phyloP scores from a whole-genome alignment of 148 eudicot species.

The Chenopodium album region DNA sequence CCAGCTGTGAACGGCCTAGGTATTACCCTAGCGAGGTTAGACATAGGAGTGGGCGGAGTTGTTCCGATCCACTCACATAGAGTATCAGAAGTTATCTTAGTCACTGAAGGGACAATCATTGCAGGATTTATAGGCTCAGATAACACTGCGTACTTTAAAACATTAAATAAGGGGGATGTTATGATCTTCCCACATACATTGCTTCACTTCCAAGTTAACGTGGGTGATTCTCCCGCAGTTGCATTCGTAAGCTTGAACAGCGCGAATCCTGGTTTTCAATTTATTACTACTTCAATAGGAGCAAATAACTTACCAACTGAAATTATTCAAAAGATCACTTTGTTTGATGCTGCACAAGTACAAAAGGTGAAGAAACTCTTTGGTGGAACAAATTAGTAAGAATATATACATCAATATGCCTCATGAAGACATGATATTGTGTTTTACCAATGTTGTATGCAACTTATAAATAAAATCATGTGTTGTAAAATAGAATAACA shows the following conservation, averaged over 20 bases:
- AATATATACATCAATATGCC: background rate
- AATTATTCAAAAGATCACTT: constrained; percentile 3
- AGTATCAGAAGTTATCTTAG: no score
- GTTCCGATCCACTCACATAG: no score
- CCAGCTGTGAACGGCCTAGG: no score
- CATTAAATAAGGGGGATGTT: background rate
- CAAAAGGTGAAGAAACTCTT: constrained; percentile 19
- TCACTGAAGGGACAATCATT: background rate
- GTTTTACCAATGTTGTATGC: no score
- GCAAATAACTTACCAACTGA: constrained; percentile 15
- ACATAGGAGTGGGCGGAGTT: no score
- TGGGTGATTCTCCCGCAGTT: no score
- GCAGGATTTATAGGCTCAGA: background rate
- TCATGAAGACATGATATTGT: no score
- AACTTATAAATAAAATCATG: background rate
- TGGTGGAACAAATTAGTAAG: constrained; percentile 1
- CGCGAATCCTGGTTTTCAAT: constrained; percentile 19
- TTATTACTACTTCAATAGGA: background rate
- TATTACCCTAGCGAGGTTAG: no score
- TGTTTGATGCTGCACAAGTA: constrained; percentile 12
- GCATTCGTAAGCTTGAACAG: background rate
- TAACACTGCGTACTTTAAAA: background rate
- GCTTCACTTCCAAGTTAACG: no score
- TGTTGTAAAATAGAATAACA: no score
- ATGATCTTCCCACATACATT: background rate